A percentile compares a stretch with the other conserved stretches of the same genome.
These are phyloP conservation scores for Phytophthora sp. DNA, from an alignment of 352 stramenopile species.

Conservation along the genomic window DNA sequence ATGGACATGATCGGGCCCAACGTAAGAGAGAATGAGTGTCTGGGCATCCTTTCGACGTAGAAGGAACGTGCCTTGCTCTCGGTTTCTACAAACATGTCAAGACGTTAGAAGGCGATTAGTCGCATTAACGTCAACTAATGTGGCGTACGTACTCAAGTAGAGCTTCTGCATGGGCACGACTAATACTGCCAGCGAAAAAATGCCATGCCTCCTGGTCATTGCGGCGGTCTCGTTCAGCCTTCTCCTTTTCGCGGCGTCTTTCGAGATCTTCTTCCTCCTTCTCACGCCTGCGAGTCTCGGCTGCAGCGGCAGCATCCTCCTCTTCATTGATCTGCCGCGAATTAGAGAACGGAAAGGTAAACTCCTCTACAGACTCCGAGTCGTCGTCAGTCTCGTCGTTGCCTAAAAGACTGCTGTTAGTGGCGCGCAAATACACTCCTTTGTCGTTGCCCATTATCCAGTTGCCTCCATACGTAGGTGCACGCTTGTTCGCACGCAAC, in stretches of 20 bases:
- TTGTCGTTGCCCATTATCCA: constrained; percentile 87
- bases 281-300: constrained; percentile 31
- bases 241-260: constrained; percentile 39
- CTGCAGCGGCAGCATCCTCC: constrained; percentile 37
- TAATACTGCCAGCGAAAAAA: constrained; percentile 86
- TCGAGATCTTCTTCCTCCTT: constrained; percentile 47
- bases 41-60: constrained; percentile 82
- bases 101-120: background rate
- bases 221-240: constrained; percentile 39
- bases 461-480: constrained; percentile 61
- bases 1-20: constrained; percentile 68
- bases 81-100: constrained; percentile 29
- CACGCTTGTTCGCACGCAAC: constrained; percentile 11
- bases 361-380: constrained; percentile 52
- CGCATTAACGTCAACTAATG: background rate
- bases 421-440: constrained; percentile 74
- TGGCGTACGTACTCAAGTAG: constrained; percentile 77
- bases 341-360: constrained; percentile 54
- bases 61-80: constrained; percentile 79
- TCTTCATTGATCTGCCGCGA: constrained; percentile 38
- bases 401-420: constrained; percentile 71
- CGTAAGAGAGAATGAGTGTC: constrained; percentile 85
- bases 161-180: constrained; percentile 60
- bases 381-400: constrained; percentile 72
- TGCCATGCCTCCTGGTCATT: constrained; percentile 75